Base-by-base conservation (phyloP, 441 rosid genomes). In the Mallotus repandus region DNA sequence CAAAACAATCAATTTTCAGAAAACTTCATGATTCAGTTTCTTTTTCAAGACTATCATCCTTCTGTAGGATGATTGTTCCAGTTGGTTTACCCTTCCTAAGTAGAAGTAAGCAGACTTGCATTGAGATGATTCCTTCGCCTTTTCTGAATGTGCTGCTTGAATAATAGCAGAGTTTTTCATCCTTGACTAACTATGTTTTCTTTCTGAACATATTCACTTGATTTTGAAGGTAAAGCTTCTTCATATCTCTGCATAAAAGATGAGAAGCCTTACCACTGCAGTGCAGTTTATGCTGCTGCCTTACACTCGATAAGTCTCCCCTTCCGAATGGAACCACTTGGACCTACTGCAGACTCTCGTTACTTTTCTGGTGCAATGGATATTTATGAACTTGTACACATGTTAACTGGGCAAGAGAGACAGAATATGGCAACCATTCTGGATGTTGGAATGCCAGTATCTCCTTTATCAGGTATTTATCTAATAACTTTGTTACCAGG, bases 241-340 rank as follows among this genome's bases (percentile, higher is more conserved):
- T 66, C 66, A 43, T 85, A 60, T 75, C 92, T 93, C 56, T 65
- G 70, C 50, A 71, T 93, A 1, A 48, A 89, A 61, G 93, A 92
- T 68, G 89, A 89, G 86, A 91, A 87, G 81, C 86, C 89, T 78
- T 92, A 92, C 78, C 93, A 84, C 71, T 78, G 87, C 76, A 86
- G 96, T 72, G 89, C 93, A 69, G 85, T 93, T 62, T 95, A 91
- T 50, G 93, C 94, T 19, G 86, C 98, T 58, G 96, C 97, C n/a
- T 72, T 92, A 65, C 92, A 95, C 86, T 86, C 96, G 59, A 74
- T 81, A 53, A 87, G 87, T 75, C 84, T 95, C 64, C 90, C 98
- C 65, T 91, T 89, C 83, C 69, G 89, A 56, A 88, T 89, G 93
- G 91, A 80, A 66, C 81, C 81, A 38, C 76, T 65, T 48, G 89